A percentile compares a stretch with the other conserved stretches of the same genome.
phyloP scores from a whole-genome alignment of 2,329 filamentous ascomycete genomes.

The Stemphylium lycopersici region DNA sequence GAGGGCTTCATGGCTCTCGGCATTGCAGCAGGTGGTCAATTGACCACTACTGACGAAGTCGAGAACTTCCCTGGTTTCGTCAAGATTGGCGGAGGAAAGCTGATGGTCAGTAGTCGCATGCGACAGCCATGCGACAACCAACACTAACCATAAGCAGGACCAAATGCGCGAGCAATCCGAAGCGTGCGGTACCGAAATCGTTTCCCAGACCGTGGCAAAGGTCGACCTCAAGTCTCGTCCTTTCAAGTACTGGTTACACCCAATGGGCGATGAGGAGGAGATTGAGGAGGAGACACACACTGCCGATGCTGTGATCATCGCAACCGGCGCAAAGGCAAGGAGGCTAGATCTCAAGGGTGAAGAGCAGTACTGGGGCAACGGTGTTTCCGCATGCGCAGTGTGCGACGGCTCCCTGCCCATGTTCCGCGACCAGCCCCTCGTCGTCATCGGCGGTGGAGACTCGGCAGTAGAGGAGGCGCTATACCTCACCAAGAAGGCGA shows the following conservation, averaged over 20 bases:
- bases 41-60: conserved; percentile 97
- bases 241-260: conserved; percentile 80
- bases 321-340: conserved; percentile 90
- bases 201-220: conserved; percentile 88
- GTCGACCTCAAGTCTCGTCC: conserved; percentile 83
- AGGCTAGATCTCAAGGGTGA: conserved; percentile 84
- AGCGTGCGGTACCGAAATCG: conserved; percentile 89
- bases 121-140: background rate
- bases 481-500: conserved; percentile 97
- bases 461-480: conserved; percentile 96
- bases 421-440: conserved; percentile 93
- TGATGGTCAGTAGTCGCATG: conserved; percentile 70
- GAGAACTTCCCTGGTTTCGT: conserved; percentile 98
- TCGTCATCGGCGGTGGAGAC: conserved; percentile 96
- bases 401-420: conserved; percentile 97
- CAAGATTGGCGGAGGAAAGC: conserved; percentile 80
- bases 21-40: conserved; percentile 92
- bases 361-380: conserved; percentile 96
- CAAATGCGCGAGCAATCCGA: conserved; percentile 91
- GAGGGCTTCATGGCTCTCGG: conserved; percentile 98
- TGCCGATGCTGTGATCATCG: conserved; percentile 90
- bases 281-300: conserved; percentile 76
- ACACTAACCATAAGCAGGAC: conserved; percentile 59
- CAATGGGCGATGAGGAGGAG: conserved; percentile 79
- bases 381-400: conserved; percentile 94